A percentile compares a stretch with the other conserved stretches of the same genome.
Evolutionary conservation across 345 rosid genomes (phyloP).

Genomic region (Fremontodendron californicum): DNA sequence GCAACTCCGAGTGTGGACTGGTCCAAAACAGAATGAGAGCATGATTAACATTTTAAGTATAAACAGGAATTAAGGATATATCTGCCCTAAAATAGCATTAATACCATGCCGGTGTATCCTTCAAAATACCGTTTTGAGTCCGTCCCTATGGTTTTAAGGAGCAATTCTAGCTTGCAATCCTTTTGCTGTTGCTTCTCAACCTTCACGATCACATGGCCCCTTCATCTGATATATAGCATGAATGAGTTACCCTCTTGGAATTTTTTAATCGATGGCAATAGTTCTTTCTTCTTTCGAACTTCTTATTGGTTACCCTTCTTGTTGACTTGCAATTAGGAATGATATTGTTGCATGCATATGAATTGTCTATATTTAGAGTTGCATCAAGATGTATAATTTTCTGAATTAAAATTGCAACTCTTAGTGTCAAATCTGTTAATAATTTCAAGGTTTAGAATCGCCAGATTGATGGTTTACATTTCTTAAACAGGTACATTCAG

Average conservation of each 20-base stretch:
- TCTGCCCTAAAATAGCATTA: background rate
- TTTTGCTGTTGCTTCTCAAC: background rate
- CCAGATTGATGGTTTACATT: conserved; percentile 11
- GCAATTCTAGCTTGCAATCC: background rate
- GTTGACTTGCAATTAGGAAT: background rate
- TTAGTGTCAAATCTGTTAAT: background rate
- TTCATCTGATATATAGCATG: background rate
- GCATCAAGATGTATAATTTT: background rate
- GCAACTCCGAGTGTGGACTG: background rate
- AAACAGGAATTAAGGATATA: background rate
- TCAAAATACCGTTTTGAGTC: background rate
- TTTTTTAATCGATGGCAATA: background rate
- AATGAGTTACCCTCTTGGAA: background rate
- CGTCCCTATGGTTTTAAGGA: background rate
- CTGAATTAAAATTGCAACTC: background rate
- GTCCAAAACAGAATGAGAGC: background rate
- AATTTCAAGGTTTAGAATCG: background rate
- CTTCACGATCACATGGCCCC: background rate
- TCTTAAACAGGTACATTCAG: conserved; percentile 60
- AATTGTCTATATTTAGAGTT: background rate
- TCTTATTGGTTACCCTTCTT: background rate
- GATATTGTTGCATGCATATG: background rate
- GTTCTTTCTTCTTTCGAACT: background rate
- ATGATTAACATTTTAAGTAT: background rate
- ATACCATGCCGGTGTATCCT: background rate